Base-by-base conservation (phyloP, 2,329 filamentous ascomycete genomes). In the Sporothrix phasma region DNA sequence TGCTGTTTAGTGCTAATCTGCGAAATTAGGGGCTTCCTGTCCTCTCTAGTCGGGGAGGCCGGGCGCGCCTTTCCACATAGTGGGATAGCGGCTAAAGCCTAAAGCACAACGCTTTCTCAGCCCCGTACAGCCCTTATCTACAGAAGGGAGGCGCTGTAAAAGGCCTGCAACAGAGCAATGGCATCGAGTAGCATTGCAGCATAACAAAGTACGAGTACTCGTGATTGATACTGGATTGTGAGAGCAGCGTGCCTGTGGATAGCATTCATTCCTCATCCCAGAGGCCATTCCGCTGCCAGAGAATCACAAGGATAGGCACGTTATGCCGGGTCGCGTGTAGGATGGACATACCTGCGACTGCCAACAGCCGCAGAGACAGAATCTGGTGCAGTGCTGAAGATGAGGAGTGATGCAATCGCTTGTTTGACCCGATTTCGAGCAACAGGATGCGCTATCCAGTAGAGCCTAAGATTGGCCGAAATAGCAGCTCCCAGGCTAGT, bases 21-120 rank as follows among this genome's bases (percentile, higher is more conserved):
- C 62, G 59, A 62, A 45, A 31, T 43, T 59, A 22, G 54, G 54
- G 39, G 54, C 5, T 39, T 46, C 39, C 39, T n/a, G 22, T 34
- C 22, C 26, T 34, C 10, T 63, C 26, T 37, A 11, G 22, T 49
- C 45, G 47, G 46, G 17, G 49, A 41, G 53, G 60, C 37, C 56
- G 26, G 62, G 62, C 51, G 51, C 53, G 61, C 39, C 46, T 43
- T 53, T 47, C 60, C 60, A 53, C 49, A 61, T 24, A 61, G 59
- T 51, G 59, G 45, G 59, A 61, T 61, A 61, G 4, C 39, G n/a
- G n/a, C n/a, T n/a, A n/a, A n/a, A n/a, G n/a, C n/a, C n/a, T n/a
- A n/a, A n/a, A n/a, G n/a, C n/a, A n/a, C n/a, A n/a, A n/a, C n/a
- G n/a, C n/a, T 15, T 19, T 29, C 17, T 31, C 51, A 37, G 31